Evolutionary conservation across 2,329 filamentous ascomycete species (phyloP), one percentile per base, ranked within the genome.

Genomic region (Fusarium austroafricanum): DNA sequence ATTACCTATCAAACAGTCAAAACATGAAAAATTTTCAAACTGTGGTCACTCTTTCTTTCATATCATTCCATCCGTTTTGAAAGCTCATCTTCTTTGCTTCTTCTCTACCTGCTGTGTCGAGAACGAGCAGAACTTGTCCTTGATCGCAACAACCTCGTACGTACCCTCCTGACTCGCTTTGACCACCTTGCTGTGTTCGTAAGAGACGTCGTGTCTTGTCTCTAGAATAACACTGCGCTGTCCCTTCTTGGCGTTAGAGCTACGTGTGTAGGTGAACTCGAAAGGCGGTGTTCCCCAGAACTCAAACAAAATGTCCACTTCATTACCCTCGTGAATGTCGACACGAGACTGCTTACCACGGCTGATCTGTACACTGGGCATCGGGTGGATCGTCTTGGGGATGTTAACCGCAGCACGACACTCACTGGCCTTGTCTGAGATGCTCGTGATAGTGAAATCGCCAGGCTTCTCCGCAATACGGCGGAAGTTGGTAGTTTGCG

Each of bases 261-360:
- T 96, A 65, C 96, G 87, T 20, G 94, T 98, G 78, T 97, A 98
- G 58, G 95, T 97, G 77, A 98, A 99, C 80, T 98, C 96, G 75
- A 99, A 99, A 2, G 96, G 96, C 65, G 96, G 94, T 8, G 92
- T 94, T 57, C 96, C 96, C 83, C 92, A 94, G 80, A 99, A 99
- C 74, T 97, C 92, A 73, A 99, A 98, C 10, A 93, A 82, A 52
- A 99, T 94, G 76, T 97, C 93, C 1, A 96, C 94, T 77, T 96
- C 92, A 65, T 94, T 94, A 71, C 96, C 96, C 82, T 99, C 95
- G 78, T 98, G 96, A 66, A 99, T 99, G 76, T 98, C 96, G 35
- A 96, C 90, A 70, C 92, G 89, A 9, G 90, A 88, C 61, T 92
- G 90, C 65, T 87, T 87, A 29, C 96, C 96, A 74, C 93, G 92